A percentile compares a stretch with the other conserved stretches of the same genome.
phyloP scores from a whole-genome alignment of 306 rosid species.

The Hippophae rhamnoides region DNA sequence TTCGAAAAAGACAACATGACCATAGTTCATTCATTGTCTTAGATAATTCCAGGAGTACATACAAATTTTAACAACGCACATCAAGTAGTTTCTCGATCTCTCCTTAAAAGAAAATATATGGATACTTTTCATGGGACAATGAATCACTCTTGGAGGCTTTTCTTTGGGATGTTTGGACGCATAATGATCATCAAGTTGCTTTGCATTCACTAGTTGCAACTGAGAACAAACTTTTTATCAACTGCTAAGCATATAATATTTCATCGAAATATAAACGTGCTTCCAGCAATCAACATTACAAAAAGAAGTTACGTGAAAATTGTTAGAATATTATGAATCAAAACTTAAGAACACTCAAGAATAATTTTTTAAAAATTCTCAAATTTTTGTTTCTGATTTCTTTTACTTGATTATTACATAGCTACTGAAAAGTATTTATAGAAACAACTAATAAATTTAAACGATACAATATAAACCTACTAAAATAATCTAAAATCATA shows the following conservation, averaged over 20 bases:
- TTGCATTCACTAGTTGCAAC: slow-evolving; percentile 78
- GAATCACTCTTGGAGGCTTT: slow-evolving; percentile 57
- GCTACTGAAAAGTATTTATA: too few relatives aligned
- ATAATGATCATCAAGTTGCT: slow-evolving; percentile 78
- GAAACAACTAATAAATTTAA: too few relatives aligned
- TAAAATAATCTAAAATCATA: too few relatives aligned
- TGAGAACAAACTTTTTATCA: slow-evolving; percentile 26
- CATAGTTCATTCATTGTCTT: slow-evolving; percentile 8
- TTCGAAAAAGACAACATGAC: slow-evolving; percentile 2
- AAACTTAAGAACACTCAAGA: too few relatives aligned
- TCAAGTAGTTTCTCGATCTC: slow-evolving; percentile 7
- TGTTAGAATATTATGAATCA: too few relatives aligned
- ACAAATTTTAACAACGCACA: slow-evolving; percentile 15
- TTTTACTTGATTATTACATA: too few relatives aligned
- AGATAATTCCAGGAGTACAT: slow-evolving; percentile 17
- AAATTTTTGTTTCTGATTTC: too few relatives aligned
- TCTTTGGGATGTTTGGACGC: slow-evolving; percentile 90
- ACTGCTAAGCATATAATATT: background rate
- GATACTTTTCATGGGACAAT: slow-evolving; percentile 7
- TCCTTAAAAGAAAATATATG: background rate
- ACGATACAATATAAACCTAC: too few relatives aligned
- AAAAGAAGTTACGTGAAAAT: too few relatives aligned
- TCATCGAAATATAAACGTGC: too few relatives aligned
- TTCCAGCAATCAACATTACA: background rate
- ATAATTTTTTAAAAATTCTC: too few relatives aligned